Evolutionary conservation across 2,329 filamentous ascomycete genomes (phyloP), one percentile per base, ranked within the genome.

Genomic region (Fusarium sp.): DNA sequence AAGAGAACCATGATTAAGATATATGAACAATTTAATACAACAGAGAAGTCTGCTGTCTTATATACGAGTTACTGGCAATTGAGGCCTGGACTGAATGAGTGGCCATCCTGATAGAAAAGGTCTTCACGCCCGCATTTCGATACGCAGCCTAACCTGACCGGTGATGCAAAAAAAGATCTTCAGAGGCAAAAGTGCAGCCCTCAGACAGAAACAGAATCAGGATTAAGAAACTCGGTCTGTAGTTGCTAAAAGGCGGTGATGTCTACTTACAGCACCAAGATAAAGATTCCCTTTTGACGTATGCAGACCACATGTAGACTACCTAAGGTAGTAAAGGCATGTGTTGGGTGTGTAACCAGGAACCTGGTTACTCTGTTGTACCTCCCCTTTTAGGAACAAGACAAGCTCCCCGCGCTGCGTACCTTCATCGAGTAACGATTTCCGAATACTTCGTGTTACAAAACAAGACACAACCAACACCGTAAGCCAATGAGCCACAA

Each of bases 321-420:
- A n/a, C 27, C 27, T 27, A 27, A n/a, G n/a, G n/a, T 29, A 29
- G 34, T n/a, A 38, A 18, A 38, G 34, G 22, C 6, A 29, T 50
- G 55, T 40, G 42, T 29, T 66, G 54, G 54, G 54, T 53, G 62
- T 50, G 44, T 22, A 51, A 55, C 63, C 63, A 27, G 38, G 29
- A 34, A 47, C 38, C 43, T 62, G 63, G 61, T 20, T 20, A 24
- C 1, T 7, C 18, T 27, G 38, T 18, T 30, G 27, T 11, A 29
- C 53, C n/a, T 34, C 30, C 42, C 30, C 5, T 29, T 53, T 53
- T 53, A 3, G 43, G 42, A 34, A 49, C 18, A 56, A 10, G 18
- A 15, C 7, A n/a, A 24, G 9, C 20, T 40, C 32, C 14, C 25
- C 30, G 46, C 30, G 25, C 16, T 42, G 30, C 16, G n/a, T 10